Base-by-base conservation (phyloP, 129 eudicot genomes). In the Lactuca saligna region DNA sequence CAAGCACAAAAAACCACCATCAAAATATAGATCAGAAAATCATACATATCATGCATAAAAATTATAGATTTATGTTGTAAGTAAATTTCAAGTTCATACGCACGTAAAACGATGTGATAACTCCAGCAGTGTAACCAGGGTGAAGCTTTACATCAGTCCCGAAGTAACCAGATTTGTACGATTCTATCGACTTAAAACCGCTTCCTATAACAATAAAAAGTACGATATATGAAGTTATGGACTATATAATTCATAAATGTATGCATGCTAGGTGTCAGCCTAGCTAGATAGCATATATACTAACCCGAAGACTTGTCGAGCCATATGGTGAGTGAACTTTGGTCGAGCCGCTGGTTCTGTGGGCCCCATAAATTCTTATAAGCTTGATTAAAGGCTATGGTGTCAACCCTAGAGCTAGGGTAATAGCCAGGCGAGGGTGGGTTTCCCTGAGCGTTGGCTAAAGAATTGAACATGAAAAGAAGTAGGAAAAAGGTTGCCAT, bases 51-150 rank as follows among this genome's bases (percentile, higher is more conserved):
- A 35, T 20, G 63, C 63, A 37, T 62, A 41, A 48, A 61, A 48
- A 17, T n/a, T 7, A 14, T 3, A 10, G 33, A 63, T 39, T 53
- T 48, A 11, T 35, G 48, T 6, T 12, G 13, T n/a, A 75, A 67
- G 35, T 66, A 75, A 38, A 57, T 15, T 48, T 15, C 12, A 44
- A 58, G 1, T 16, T n/a, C 57, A 49, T 59, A 73, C 85, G 67
- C 54, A 91, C 96, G 39, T 91, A 91, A 63, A 83, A 88, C 49
- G 90, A 91, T 50, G 97, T 91, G 56, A 88, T 86, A 8, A 86
- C 86, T 70, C 97, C 97, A 10, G 97, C 97, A 61, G 97, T 91
- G 58, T 91, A 91, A 58, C 97, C 96, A 5, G 93, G 82, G n/a
- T 91, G 93, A 68, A 91, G 90, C 85, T 91, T 91, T 37, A 91